Percentiles rank a stretch among this genome's conserved stretches.
Evolutionary conservation across 2,329 filamentous ascomycete genomes (phyloP).

Genomic region (Celoporthe dispersa): DNA sequence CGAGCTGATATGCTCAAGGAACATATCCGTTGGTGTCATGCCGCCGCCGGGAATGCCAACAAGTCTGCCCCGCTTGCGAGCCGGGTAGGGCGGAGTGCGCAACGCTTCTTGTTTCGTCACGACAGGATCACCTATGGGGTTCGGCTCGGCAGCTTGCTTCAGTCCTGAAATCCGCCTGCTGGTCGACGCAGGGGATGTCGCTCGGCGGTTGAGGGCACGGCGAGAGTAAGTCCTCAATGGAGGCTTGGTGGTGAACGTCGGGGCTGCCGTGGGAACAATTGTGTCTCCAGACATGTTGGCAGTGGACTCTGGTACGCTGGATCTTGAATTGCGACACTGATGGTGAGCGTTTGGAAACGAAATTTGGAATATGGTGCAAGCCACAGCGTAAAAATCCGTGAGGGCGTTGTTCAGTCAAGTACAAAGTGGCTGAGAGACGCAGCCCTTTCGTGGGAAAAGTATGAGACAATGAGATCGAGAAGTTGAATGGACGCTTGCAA

Average conservation of each 20-base stretch:
- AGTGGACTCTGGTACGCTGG: not conserved
- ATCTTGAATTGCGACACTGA: not conserved
- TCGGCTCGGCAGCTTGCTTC: not conserved
- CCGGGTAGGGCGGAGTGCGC: not conserved
- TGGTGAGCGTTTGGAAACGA: no score
- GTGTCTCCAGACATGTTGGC: not conserved
- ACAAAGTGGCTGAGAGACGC: not conserved
- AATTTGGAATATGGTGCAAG: not conserved
- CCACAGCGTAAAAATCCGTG: not conserved
- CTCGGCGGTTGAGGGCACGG: conserved; percentile 17
- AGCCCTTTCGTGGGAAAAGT: not conserved
- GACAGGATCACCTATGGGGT: not conserved
- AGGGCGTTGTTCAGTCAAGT: not conserved
- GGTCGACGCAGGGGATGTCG: not conserved
- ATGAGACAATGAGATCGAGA: not conserved
- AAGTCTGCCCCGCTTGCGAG: not conserved
- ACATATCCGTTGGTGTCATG: conserved; percentile 22
- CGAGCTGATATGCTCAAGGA: conserved; percentile 20
- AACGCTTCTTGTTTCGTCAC: not conserved
- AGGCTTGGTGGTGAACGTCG: not conserved
- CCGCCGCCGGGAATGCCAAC: not conserved
- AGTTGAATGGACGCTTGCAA: not conserved
- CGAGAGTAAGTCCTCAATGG: conserved; percentile 23
- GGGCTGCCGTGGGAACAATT: not conserved
- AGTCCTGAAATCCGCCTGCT: not conserved